phyloP scores from a whole-genome alignment of 768 basidiomycete genomes.

The Russula earlei region DNA sequence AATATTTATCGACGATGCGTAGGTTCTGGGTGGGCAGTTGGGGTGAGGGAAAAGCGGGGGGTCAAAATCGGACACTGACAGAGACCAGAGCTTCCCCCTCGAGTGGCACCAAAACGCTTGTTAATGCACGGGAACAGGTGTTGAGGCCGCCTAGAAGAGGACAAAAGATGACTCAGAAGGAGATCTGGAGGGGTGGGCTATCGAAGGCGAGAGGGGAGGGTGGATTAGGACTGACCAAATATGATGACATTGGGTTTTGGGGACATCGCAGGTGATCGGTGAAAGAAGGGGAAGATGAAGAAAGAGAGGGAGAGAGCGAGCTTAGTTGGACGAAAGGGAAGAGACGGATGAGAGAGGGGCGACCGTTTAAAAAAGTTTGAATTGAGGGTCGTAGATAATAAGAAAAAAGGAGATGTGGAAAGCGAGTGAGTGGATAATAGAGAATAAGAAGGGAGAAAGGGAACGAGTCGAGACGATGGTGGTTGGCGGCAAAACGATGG shows the following conservation, averaged over 20 bases:
- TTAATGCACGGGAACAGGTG: constrained; percentile 66
- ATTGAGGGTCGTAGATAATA: neutral
- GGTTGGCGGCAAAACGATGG: neutral
- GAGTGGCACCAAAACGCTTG: constrained; percentile 54
- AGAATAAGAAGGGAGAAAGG: constrained; percentile 3
- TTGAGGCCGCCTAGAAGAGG: constrained; percentile 60
- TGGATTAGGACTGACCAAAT: constrained; percentile 45
- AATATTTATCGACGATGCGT: constrained; percentile 67
- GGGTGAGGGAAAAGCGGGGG: constrained; percentile 9
- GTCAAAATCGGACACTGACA: constrained; percentile 34
- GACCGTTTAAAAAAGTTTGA: neutral
- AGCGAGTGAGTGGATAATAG: neutral
- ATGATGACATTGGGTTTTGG: constrained; percentile 61
- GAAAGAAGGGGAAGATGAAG: neutral
- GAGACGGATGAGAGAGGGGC: neutral
- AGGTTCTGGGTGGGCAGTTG: constrained; percentile 39
- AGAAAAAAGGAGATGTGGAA: neutral
- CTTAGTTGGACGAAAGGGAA: neutral
- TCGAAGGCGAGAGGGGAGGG: neutral
- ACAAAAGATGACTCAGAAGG: neutral
- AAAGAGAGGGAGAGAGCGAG: neutral
- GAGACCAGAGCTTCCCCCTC: constrained; percentile 63
- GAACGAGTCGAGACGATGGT: neutral
- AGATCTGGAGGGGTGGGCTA: neutral
- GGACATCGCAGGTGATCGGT: constrained; percentile 28